These are phyloP conservation scores for Ogataea glucozyma DNA, from an alignment of 805 yeast species.

Conservation along the genomic window DNA sequence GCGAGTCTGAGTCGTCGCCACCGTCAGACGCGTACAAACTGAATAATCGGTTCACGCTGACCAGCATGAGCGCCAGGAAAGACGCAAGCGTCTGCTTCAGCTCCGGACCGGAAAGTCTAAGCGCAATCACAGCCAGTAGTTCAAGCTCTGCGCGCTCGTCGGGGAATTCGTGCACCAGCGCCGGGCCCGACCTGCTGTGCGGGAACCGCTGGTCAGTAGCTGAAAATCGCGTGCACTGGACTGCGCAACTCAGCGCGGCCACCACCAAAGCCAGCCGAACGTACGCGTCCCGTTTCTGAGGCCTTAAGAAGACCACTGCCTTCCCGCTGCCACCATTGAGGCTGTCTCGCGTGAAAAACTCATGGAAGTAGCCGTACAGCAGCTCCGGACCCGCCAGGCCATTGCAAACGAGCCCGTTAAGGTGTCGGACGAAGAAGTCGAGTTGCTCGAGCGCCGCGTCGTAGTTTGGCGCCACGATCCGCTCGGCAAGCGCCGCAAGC, in stretches of 20 bases:
- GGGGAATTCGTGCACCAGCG: slow-evolving; percentile 7
- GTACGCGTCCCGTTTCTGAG: slow-evolving; percentile 14
- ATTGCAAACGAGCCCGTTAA: slow-evolving; percentile 17
- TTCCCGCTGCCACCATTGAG: too few relatives aligned
- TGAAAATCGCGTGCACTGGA: slow-evolving; percentile 6
- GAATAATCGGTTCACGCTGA: slow-evolving; percentile 10
- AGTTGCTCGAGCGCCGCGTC: slow-evolving; percentile 27
- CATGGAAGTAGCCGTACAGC: slow-evolving; percentile 10
- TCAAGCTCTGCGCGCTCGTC: slow-evolving; percentile 7
- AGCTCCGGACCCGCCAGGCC: slow-evolving; percentile 16
- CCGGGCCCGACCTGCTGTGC: too few relatives aligned
- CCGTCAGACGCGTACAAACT: slow-evolving; percentile 18
- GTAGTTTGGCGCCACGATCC: slow-evolving; percentile 13
- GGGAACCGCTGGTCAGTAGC: neutral
- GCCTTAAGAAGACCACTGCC: slow-evolving; percentile 7
- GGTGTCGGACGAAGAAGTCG: slow-evolving; percentile 16
- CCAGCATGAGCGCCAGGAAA: slow-evolving; percentile 16
- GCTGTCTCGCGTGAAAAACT: slow-evolving; percentile 12
- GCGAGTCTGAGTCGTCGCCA: slow-evolving; percentile 21
- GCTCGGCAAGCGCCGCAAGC: slow-evolving; percentile 13
- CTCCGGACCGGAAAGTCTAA: slow-evolving; percentile 15
- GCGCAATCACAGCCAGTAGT: slow-evolving; percentile 6
- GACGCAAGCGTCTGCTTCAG: slow-evolving; percentile 20
- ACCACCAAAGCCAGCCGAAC: slow-evolving; percentile 22
- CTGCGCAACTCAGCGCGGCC: slow-evolving; percentile 14